phyloP scores from a whole-genome alignment of 2,329 filamentous ascomycete species.

The Phoma sp. region DNA sequence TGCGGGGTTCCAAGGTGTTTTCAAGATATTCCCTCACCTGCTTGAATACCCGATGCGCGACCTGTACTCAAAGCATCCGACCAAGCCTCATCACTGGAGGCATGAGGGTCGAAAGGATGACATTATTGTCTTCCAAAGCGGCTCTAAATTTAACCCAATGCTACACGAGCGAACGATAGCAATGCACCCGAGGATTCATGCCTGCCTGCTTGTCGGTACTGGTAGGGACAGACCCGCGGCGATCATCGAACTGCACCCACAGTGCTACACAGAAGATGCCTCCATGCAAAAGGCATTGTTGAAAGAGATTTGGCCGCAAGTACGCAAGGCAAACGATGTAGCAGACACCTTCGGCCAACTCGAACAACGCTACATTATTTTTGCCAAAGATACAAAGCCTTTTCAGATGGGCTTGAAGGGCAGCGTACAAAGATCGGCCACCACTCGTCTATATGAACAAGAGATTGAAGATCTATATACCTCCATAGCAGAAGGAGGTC shows the following conservation, averaged over 20 bases:
- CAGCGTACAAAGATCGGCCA: conserved; percentile 51
- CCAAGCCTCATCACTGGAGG: conserved; percentile 36
- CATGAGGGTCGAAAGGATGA: conserved; percentile 31
- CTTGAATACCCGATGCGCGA: conserved; percentile 31
- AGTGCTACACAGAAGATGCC: conserved; percentile 26
- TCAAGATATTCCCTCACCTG: conserved; percentile 24
- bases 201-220: conserved; percentile 43
- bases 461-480: conserved; percentile 58
- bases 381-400: conserved; percentile 53
- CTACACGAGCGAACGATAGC: conserved; percentile 33
- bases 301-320: conserved; percentile 50
- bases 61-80: conserved; percentile 32
- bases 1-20: conserved; percentile 26
- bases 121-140: conserved; percentile 27
- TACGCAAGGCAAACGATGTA: conserved; percentile 53
- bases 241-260: conserved; percentile 36
- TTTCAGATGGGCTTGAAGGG: conserved; percentile 56
- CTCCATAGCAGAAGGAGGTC: conserved; percentile 13
- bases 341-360: conserved; percentile 53
- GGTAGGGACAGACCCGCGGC: conserved; percentile 39
- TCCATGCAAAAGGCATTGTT: conserved; percentile 42
- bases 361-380: conserved; percentile 51
- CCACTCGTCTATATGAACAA: conserved; percentile 49
- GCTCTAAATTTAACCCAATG: conserved; percentile 30
- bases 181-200: conserved; percentile 36